Evolutionary conservation across 805 yeast species (phyloP), one percentile per base, ranked within the genome.

Genomic region (Suhomyces sp.): DNA sequence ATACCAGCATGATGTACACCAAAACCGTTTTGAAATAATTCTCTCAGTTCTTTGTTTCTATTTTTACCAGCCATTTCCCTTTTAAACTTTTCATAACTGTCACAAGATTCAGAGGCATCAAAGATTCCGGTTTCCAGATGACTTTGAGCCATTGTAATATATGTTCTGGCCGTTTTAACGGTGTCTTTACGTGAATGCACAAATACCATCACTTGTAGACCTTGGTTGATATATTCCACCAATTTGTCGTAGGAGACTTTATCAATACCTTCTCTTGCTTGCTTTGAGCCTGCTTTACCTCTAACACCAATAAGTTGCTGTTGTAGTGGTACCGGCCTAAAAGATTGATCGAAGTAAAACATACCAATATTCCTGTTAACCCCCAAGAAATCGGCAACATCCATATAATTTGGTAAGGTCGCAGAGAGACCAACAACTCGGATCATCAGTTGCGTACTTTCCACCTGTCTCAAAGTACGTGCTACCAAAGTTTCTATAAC

Each of bases 1-100:
- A 93, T 82, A 50, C 99, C 99, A 0, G 99, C 99, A 64, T 93
- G 98, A 59, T 93, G 99, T 3, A 85, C 75, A 33, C 97, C 98
- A 59, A 91, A 83, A 0, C 98, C 98, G 37, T 68, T 63, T 32
- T 68, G 77, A 49, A 87, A 87, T 9, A 93, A 65, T 49, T 93
- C 98, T 35, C 80, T 72, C 55, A 88, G 59, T 48, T 91, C 98
- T 44, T 76, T 83, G 53, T 79, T 87, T 47, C 83, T 76, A 50
- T 81, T 83, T 43, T 80, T 74, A n/a, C 49, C 50, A 1, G 76
- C 63, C 67, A 88, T 74, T 39, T 91, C 97, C 40, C 82, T 68
- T 19, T 67, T 67, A 47, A 67, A 80, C 37, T 61, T 63, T 0
- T 67, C 71, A 50, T 65, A 69, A 1, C 38, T 31, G 4, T 53